Percentiles rank a stretch among this genome's conserved stretches.
Conservation (phyloP, 257 asterid species). For the Solanum commersonii region DNA sequence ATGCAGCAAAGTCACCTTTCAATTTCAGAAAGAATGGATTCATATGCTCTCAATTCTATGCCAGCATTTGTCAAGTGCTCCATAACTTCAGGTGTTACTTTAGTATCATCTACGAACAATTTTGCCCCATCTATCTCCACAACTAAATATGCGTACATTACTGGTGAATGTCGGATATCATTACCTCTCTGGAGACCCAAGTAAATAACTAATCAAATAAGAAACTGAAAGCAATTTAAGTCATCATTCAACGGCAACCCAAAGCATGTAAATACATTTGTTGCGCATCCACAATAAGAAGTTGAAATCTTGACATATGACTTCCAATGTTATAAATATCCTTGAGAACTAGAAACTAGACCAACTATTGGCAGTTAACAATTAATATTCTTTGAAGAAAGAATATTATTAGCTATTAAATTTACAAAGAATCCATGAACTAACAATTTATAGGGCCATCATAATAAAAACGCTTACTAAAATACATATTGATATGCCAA, state of each 20-base stretch:
- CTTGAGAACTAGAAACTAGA: background rate
- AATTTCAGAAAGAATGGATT: slow-evolving; percentile 71
- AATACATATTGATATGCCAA: background rate
- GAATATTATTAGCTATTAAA: background rate
- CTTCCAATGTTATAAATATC: background rate
- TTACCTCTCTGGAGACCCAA: slow-evolving; percentile 66
- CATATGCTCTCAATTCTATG: slow-evolving; percentile 70
- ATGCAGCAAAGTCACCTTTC: slow-evolving; percentile 44
- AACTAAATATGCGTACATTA: slow-evolving; percentile 79
- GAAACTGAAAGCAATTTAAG: background rate
- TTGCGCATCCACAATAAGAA: background rate
- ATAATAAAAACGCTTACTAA: background rate
- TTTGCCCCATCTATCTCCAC: slow-evolving; percentile 86
- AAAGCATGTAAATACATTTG: background rate
- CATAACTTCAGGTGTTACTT: slow-evolving; percentile 68
- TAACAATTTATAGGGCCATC: background rate
- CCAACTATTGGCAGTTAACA: background rate
- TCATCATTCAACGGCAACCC: background rate
- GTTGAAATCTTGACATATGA: background rate
- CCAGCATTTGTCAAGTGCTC: slow-evolving; percentile 73
- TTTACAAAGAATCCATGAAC: background rate
- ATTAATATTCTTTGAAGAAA: background rate
- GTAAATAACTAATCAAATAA: background rate
- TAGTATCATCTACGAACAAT: slow-evolving; percentile 59
- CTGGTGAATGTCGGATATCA: slow-evolving; percentile 87